Evolutionary conservation across 352 stramenopile species (phyloP).

Genomic region (Elongisporangium senticosum): DNA sequence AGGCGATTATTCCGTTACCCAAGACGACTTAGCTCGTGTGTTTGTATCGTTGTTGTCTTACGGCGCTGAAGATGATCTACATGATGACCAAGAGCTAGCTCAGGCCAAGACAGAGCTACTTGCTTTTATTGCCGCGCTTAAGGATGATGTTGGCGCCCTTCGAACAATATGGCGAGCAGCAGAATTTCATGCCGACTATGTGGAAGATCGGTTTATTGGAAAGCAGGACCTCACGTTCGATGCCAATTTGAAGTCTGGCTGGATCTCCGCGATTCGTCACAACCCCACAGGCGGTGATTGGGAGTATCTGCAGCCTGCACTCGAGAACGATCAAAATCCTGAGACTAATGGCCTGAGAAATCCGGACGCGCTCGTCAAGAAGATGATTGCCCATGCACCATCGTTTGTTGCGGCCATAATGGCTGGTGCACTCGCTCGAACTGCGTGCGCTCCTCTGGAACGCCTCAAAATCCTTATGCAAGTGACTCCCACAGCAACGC

Average conservation of each 20-base stretch:
- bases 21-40: slow-evolving; percentile 61
- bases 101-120: slow-evolving; percentile 33
- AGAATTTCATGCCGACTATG: slow-evolving; percentile 48
- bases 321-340: slow-evolving; percentile 19
- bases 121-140: slow-evolving; percentile 37
- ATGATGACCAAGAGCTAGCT: slow-evolving; percentile 5
- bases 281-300: slow-evolving; percentile 61
- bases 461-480: slow-evolving; percentile 84
- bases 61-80: slow-evolving; percentile 12
- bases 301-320: slow-evolving; percentile 35
- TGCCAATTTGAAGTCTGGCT: slow-evolving; percentile 61
- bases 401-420: slow-evolving; percentile 62
- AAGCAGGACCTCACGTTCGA: slow-evolving; percentile 58
- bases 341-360: slow-evolving; percentile 7
- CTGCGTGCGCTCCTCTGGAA: slow-evolving; percentile 66
- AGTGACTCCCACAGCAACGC: slow-evolving; percentile 18
- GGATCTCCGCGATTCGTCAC: slow-evolving; percentile 68
- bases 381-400: slow-evolving; percentile 32
- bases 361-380: slow-evolving; percentile 10
- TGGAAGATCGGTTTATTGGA: slow-evolving; percentile 15
- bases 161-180: slow-evolving; percentile 62
- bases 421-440: slow-evolving; percentile 53
- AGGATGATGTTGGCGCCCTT: slow-evolving; percentile 45
- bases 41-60: slow-evolving; percentile 33
- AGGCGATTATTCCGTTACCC: slow-evolving; percentile 49